Evolutionary conservation across 163 green algal genomes (phyloP).

Genomic region (Volvox carteri): DNA sequence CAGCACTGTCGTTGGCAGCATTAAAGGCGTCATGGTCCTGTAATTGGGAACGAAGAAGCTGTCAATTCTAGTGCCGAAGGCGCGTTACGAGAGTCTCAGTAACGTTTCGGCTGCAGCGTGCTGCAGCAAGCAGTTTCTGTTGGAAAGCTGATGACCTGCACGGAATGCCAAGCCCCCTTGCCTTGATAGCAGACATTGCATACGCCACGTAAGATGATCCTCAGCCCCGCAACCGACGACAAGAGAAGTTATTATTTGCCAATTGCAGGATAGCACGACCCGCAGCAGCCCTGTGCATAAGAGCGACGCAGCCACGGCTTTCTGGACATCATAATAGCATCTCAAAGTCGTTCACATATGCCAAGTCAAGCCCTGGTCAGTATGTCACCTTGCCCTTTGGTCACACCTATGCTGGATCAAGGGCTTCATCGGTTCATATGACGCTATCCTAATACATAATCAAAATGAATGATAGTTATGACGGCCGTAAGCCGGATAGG

Average conservation of each 20-base stretch:
- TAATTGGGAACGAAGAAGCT: not conserved
- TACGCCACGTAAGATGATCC: not conserved
- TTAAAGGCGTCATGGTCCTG: not conserved
- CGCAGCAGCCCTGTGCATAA: not conserved
- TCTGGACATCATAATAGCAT: too few species aligned
- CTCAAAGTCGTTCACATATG: not conserved
- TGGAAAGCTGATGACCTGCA: not conserved
- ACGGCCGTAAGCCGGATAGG: not conserved
- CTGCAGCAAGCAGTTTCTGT: slow-evolving; percentile 4
- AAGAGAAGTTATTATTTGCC: not conserved
- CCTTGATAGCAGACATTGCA: not conserved
- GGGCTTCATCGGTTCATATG: not conserved
- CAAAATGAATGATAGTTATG: not conserved
- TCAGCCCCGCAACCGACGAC: not conserved
- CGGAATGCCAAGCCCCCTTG: not conserved
- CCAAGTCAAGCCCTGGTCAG: not conserved
- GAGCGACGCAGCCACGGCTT: not conserved
- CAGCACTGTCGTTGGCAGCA: not conserved
- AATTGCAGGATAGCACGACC: not conserved
- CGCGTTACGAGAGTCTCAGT: not conserved
- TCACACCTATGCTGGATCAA: not conserved
- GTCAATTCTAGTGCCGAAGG: not conserved
- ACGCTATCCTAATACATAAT: not conserved
- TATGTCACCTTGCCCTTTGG: not conserved
- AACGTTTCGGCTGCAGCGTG: slow-evolving; percentile 21